phyloP scores from a whole-genome alignment of 2,329 filamentous ascomycete species.

The Cladosporium sp. region DNA sequence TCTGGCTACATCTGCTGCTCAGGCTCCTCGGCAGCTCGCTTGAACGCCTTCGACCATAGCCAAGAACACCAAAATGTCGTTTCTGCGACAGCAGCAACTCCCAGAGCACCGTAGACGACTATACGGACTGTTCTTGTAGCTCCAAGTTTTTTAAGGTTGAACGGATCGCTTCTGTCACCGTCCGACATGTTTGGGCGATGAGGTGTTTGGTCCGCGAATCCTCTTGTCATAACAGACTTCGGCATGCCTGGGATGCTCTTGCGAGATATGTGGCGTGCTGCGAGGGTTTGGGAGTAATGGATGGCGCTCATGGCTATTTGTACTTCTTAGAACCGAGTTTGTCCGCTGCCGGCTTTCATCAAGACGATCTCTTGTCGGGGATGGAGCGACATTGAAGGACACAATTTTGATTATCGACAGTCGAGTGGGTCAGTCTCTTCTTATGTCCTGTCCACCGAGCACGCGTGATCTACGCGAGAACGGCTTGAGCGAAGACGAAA shows the following conservation, averaged over 20 bases:
- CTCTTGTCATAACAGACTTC: not conserved
- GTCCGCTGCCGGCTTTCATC: not conserved
- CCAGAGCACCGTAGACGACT: not conserved
- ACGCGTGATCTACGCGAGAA: not conserved
- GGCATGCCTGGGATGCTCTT: not conserved
- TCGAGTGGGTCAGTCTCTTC: not conserved
- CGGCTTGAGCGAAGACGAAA: not conserved
- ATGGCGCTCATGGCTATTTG: not conserved
- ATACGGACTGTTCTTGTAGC: not conserved
- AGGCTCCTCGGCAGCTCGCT: not conserved
- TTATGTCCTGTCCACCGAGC: not conserved
- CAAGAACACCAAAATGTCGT: constrained; percentile 8
- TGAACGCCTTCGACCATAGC: not conserved
- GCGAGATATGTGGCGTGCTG: not conserved
- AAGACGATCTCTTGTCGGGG: not conserved
- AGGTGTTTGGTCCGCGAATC: not conserved
- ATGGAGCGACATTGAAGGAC: not conserved
- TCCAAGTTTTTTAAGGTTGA: not conserved
- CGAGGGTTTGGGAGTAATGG: not conserved
- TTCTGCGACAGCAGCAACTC: constrained; percentile 5
- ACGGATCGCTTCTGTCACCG: not conserved
- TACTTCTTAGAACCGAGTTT: not conserved
- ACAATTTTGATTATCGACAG: not conserved
- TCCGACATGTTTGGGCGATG: not conserved
- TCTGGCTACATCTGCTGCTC: not conserved